Base-by-base conservation (phyloP, 495 filamentous ascomycete genomes). In the Letharia columbiana region DNA sequence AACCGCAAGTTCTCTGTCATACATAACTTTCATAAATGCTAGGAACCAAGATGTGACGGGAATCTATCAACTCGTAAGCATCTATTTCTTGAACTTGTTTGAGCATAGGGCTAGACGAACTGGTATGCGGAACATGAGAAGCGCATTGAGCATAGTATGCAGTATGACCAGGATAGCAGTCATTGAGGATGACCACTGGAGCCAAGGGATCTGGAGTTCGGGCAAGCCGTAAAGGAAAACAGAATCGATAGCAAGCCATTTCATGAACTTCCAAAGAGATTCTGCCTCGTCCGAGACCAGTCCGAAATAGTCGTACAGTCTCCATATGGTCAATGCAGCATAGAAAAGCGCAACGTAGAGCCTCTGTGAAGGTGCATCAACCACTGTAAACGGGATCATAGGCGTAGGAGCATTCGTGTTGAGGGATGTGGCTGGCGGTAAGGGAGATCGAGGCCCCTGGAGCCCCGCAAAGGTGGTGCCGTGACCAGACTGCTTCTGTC, bases 81-180 rank as follows among this genome's bases (percentile, higher is more conserved):
- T 40, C 11, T 49, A 20, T 28, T n/a, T 37, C 28, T 11, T 28
- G 11, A 60, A 42, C n/a, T 20, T 49, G 76, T 68, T 52, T 63
- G 65, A 45, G 33, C n/a, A 18, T 40, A 58, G 35, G 52, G n/a
- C 23, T 18, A 28, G 61, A 75, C 88, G 64, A 74, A 92, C 86
- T 49, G 88, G 88, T 60, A 96, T 88, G 65, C 90, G 89, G 73
- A 96, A 96, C 91, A 96, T 97, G 63, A 97, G 76, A 72, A 95
- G 84, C 66, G 84, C 85, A 78, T 96, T 90, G 31, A 89, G 75
- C 12, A 89, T 71, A 2, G 87, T 81, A 73, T 96, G 91, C 4
- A 81, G 59, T 13, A 90, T 70, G 71, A 91, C 92, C 20, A 89
- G 72, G 2, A 79, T 75, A 39, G 86, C 77, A 17, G 88, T 87